These are phyloP conservation scores for Torulaspora delbrueckii DNA, from an alignment of 805 yeast genomes.

Conservation along the genomic window DNA sequence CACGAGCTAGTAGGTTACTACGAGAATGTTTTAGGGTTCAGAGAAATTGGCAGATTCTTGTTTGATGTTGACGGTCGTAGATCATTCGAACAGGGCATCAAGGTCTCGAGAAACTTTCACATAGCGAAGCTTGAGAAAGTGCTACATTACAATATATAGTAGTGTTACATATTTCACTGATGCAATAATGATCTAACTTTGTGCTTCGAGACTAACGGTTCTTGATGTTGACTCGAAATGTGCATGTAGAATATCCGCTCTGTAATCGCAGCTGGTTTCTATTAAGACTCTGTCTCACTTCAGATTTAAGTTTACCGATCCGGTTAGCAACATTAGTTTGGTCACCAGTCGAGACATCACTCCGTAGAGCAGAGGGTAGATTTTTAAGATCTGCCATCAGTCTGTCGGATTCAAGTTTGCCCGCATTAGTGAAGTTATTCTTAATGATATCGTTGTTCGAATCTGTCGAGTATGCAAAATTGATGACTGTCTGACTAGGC, in stretches of 20 bases:
- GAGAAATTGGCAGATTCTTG: slow-evolving; percentile 24
- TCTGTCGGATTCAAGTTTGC: neutral
- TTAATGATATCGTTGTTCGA: neutral
- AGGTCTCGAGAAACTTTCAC: slow-evolving; percentile 39
- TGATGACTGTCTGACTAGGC: neutral
- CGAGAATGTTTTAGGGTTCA: slow-evolving; percentile 38
- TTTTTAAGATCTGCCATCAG: neutral
- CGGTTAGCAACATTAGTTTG: neutral
- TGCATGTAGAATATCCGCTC: slow-evolving; percentile 20
- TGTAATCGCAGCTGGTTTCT: slow-evolving; percentile 11
- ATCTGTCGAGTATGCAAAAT: neutral
- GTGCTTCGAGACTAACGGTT: slow-evolving; percentile 2
- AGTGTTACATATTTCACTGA: neutral
- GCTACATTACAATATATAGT: neutral
- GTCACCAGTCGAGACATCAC: neutral
- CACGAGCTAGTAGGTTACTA: slow-evolving; percentile 48
- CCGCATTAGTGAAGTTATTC: neutral
- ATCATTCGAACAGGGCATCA: slow-evolving; percentile 38
- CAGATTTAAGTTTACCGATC: slow-evolving; percentile 13
- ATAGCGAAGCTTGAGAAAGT: slow-evolving; percentile 28
- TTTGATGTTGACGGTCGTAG: slow-evolving; percentile 22
- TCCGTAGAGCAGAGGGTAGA: neutral
- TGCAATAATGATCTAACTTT: neutral
- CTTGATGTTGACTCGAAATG: slow-evolving; percentile 23
- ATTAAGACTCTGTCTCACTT: slow-evolving; percentile 11